Conservation (phyloP, 2,329 filamentous ascomycete genomes). For the Fusarium robinianum region DNA sequence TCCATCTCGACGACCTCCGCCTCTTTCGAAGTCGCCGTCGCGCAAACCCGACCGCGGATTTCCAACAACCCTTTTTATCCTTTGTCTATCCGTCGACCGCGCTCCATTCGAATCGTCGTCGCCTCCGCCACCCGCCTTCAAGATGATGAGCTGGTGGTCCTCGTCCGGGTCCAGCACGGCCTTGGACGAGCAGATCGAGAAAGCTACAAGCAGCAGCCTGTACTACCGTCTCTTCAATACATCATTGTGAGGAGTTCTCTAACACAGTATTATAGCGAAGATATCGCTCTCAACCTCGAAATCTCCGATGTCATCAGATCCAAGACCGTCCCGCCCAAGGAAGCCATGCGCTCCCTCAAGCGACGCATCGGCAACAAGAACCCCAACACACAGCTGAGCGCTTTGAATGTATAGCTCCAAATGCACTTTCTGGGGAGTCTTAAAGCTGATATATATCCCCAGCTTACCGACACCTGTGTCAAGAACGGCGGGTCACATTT, state of each 20-base stretch:
- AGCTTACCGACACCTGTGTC: conserved; percentile 96
- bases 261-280: conserved; percentile 64
- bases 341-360: conserved; percentile 97
- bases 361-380: conserved; percentile 95
- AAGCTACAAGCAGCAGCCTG: conserved; percentile 92
- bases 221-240: conserved; percentile 48
- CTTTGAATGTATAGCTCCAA: conserved; percentile 71
- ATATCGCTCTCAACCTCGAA: conserved; percentile 96
- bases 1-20: conserved; percentile 10
- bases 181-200: conserved; percentile 96
- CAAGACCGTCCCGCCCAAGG: conserved; percentile 95
- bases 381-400: conserved; percentile 92
- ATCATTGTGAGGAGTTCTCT: no score
- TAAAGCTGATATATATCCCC: conserved; percentile 22
- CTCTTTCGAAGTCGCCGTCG: conserved; percentile 2
- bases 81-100: conserved; percentile 10
- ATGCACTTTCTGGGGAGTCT: not conserved
- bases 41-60: conserved; percentile 2
- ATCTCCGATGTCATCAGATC: conserved; percentile 97
- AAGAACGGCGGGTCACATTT: conserved; percentile 98
- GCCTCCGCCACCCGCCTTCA: conserved; percentile 22
- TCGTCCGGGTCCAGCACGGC: conserved; percentile 85
- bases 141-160: conserved; percentile 95
- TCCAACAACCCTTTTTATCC: not conserved
- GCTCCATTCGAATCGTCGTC: conserved; percentile 4